Conservation (phyloP, 371 early-diverging fungal genomes). For the Rhizopus stolonifer region DNA sequence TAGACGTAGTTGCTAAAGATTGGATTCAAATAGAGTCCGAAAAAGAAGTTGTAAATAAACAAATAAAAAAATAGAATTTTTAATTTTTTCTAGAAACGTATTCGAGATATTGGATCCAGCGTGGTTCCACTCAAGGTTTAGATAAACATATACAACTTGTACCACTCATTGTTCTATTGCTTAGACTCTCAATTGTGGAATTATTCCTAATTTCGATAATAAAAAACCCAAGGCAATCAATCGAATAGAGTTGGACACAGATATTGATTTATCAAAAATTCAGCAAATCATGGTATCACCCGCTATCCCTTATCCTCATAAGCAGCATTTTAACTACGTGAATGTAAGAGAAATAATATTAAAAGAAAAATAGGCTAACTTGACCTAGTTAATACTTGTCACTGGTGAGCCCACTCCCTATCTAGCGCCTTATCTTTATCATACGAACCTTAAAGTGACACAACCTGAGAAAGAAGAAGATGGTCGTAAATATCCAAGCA, state of each 20-base stretch:
- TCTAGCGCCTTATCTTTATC: slow-evolving; percentile 63
- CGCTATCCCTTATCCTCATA: slow-evolving; percentile 53
- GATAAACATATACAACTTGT: background rate
- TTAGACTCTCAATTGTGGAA: slow-evolving; percentile 59
- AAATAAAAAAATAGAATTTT: background rate
- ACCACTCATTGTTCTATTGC: background rate
- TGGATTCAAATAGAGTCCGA: slow-evolving; percentile 57
- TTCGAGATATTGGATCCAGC: slow-evolving; percentile 50
- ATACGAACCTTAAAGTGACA: slow-evolving; percentile 46
- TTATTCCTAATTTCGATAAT: slow-evolving; percentile 56
- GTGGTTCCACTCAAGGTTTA: slow-evolving; percentile 44
- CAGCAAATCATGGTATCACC: slow-evolving; percentile 68
- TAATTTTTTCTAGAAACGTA: slow-evolving; percentile 42
- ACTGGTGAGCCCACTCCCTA: slow-evolving; percentile 54
- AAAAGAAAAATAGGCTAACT: background rate
- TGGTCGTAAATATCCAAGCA: slow-evolving; percentile 47
- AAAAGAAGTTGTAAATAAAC: slow-evolving; percentile 48
- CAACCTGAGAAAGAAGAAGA: slow-evolving; percentile 45
- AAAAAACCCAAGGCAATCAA: slow-evolving; percentile 55
- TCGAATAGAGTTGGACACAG: slow-evolving; percentile 58
- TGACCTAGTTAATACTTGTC: slow-evolving; percentile 51
- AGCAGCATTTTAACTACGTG: slow-evolving; percentile 55
- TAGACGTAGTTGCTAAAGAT: slow-evolving; percentile 47
- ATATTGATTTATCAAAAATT: slow-evolving; percentile 50
- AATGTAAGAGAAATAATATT: slow-evolving; percentile 39